These are phyloP conservation scores for Trichaptum fuscoviolaceum DNA, from an alignment of 768 basidiomycete genomes.

Conservation along the genomic window DNA sequence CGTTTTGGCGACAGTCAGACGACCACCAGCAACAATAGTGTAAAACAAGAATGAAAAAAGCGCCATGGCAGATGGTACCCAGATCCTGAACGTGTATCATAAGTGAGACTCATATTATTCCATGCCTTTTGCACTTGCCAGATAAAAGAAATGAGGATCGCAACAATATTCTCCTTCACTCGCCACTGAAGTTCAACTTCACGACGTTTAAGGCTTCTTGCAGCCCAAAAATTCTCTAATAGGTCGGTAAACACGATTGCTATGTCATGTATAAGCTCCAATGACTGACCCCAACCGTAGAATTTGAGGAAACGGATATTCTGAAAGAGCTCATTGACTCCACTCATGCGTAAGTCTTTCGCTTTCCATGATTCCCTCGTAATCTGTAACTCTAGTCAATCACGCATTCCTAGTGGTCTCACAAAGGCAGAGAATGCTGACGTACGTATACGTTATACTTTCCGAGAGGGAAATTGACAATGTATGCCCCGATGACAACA, in stretches of 20 bases:
- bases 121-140: slow-evolving; percentile 36
- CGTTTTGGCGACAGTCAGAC: slow-evolving; percentile 71
- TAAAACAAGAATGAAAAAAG: slow-evolving; percentile 60
- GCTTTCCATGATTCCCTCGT: slow-evolving; percentile 56
- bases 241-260: slow-evolving; percentile 1
- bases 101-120: slow-evolving; percentile 2
- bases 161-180: slow-evolving; percentile 56
- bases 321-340: slow-evolving; percentile 73
- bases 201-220: slow-evolving; percentile 45
- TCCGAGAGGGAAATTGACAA: slow-evolving; percentile 63
- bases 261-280: background rate
- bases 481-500: slow-evolving; percentile 56
- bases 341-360: slow-evolving; percentile 61
- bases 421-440: slow-evolving; percentile 3
- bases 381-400: slow-evolving; percentile 31
- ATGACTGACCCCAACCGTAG: slow-evolving; percentile 63
- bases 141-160: slow-evolving; percentile 61
- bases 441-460: slow-evolving; percentile 59
- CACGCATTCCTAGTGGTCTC: background rate
- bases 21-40: slow-evolving; percentile 58
- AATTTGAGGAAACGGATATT: slow-evolving; percentile 70
- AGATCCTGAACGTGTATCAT: slow-evolving; percentile 41
- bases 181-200: slow-evolving; percentile 64
- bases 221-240: slow-evolving; percentile 56
- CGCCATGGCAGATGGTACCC: slow-evolving; percentile 69